phyloP scores from a whole-genome alignment of 345 rosid species.

The Ailanthus altissimus region DNA sequence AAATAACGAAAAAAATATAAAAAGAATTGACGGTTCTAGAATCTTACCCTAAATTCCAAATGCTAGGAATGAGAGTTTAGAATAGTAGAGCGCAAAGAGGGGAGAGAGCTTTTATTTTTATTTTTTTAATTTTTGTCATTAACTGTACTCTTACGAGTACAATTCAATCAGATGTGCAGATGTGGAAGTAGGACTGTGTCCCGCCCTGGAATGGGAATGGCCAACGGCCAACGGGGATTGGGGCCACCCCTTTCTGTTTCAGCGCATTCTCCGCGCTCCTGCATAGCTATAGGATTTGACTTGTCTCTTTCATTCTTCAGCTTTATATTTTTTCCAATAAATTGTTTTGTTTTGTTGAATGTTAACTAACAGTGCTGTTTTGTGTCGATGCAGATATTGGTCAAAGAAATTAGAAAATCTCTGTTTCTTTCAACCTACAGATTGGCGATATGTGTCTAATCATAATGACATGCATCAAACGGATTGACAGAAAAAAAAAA shows the following conservation, averaged over 20 bases:
- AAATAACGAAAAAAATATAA: too few relatives aligned
- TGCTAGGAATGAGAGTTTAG: too few relatives aligned
- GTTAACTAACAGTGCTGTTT: too few relatives aligned
- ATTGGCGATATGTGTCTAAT: constrained; percentile 4
- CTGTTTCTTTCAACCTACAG: neutral
- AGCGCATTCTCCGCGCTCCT: neutral
- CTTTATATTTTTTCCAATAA: too few relatives aligned
- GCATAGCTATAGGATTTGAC: neutral
- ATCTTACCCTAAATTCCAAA: too few relatives aligned
- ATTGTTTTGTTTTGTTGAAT: too few relatives aligned
- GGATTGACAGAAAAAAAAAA: neutral
- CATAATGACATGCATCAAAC: neutral
- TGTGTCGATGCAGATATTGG: neutral
- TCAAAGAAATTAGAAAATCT: constrained; percentile 6
- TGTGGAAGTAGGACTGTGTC: neutral
- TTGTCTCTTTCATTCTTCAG: neutral
- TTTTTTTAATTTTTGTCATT: neutral
- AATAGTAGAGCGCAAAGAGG: too few relatives aligned
- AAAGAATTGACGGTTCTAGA: too few relatives aligned
- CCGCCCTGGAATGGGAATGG: neutral
- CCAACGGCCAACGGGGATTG: too few relatives aligned
- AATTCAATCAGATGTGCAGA: neutral
- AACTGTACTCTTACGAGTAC: neutral
- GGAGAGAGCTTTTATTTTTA: too few relatives aligned
- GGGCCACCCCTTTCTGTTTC: neutral